Conservation (phyloP, 495 filamentous ascomycete species). For the Daldinia loculata region DNA sequence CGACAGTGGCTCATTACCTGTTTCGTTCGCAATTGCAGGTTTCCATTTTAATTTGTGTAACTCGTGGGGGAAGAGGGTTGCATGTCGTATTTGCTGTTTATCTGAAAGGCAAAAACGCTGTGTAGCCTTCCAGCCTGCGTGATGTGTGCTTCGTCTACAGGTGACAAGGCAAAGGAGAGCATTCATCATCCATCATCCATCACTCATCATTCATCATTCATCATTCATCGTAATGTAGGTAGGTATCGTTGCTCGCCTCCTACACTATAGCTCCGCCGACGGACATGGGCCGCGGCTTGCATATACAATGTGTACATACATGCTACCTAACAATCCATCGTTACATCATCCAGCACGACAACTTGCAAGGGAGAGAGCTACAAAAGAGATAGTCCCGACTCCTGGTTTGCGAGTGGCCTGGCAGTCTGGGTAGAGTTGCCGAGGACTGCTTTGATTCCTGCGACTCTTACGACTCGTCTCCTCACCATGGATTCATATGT, state of each 20-base stretch:
- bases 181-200: no score
- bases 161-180: slow-evolving; percentile 6
- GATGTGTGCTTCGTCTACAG: slow-evolving; percentile 16
- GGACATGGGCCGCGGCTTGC: slow-evolving; percentile 18
- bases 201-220: not conserved
- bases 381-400: slow-evolving; percentile 28
- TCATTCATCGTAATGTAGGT: slow-evolving; percentile 3
- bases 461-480: slow-evolving; percentile 23
- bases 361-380: slow-evolving; percentile 38
- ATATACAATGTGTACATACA: slow-evolving; percentile 17
- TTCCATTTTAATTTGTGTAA: slow-evolving; percentile 36
- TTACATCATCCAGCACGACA: slow-evolving; percentile 40
- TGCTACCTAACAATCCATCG: slow-evolving; percentile 36
- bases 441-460: slow-evolving; percentile 20
- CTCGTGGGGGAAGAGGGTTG: slow-evolving; percentile 29
- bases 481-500: slow-evolving; percentile 37
- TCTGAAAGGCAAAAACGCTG: slow-evolving; percentile 24
- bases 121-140: slow-evolving; percentile 34
- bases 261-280: slow-evolving; percentile 15
- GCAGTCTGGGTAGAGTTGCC: slow-evolving; percentile 27
- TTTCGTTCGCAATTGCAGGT: slow-evolving; percentile 39
- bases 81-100: slow-evolving; percentile 36
- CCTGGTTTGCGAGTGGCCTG: slow-evolving; percentile 18
- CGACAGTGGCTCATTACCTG: slow-evolving; percentile 32
- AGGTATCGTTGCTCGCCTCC: slow-evolving; percentile 10